Base-by-base conservation (phyloP, 2,329 filamentous ascomycete genomes). In the Alternaria brassicae region DNA sequence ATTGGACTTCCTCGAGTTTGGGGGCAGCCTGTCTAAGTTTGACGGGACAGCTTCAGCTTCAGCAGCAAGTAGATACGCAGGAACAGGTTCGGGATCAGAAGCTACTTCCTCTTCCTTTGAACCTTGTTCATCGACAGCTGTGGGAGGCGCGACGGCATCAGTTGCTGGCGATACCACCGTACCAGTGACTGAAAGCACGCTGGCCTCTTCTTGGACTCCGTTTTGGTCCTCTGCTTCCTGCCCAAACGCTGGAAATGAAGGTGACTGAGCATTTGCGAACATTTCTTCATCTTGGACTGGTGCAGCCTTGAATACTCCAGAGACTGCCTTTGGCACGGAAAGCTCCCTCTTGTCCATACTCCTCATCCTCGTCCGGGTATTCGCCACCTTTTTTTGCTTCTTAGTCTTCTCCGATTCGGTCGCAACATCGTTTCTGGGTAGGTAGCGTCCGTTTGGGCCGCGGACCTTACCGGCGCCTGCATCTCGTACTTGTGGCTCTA, bases 1-100 rank as follows among this genome's bases (percentile, higher is more conserved):
- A 19, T 54, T 58, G 10, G 52, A 34, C 9, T 23, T 42, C 2
- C 56, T 41, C 12, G 55, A 61, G 25, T 45, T 58, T 21, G 67
- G 61, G 23, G 70, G 69, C 10, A 69, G 56, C 42, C 57, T 61
- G 50, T 71, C 69, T 25, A 72, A 50, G 8, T 63, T 72, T 3
- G 68, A 67, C 7, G 48, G 39, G 12, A 70, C 51, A 3, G 65
- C 54, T 12, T 70, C 66, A 19, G 69, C 61, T 44, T 68, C 63
- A 10, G 61, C 69, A 13, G 70, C 70, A 30, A 67, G 65, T 13
- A 58, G 56, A n/a, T 37, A 61, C 4, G 53, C 28, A 30, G 47
- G 21, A 13, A 52, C 28, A 36, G 51, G 13, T 28, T 7, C 39
- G 13, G 39, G 19, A 27, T 17, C 27, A 2, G 30, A 34, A 5